Base-by-base conservation (phyloP, 164 flowering plant species). In the Piper longum region DNA sequence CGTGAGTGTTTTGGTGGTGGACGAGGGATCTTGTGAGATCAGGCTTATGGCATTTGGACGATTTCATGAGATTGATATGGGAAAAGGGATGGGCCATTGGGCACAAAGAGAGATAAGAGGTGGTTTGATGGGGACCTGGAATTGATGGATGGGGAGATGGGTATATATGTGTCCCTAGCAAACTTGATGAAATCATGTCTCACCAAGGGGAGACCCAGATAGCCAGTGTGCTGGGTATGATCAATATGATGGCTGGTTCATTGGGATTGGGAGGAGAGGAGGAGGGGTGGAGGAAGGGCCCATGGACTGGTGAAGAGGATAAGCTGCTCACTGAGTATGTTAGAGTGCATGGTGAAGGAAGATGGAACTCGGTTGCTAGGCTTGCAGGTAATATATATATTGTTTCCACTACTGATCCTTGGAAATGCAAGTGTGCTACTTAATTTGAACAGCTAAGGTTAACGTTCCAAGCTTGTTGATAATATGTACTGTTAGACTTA, bases 251-350 rank as follows among this genome's bases (percentile, higher is more conserved):
- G 83, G 79, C 64, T 51, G 80, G 75, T 7, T 70, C 69, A 16
- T 52, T 79, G 70, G 83, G 85, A 13, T 83, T 86, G 88, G 87
- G 84, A 26, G 41, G 62, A 8, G 70, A 70, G 2, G 86, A 77
- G 68, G 79, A 71, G 16, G 89, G 84, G 4, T 87, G 96, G 95
- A 77, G 96, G 57, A 88, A 87, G 63, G 98, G 98, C 4, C 98
- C 98, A 44, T 91, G 98, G 98, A 91, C 96, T 66, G 77, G 88
- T 66, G 96, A 91, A 73, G 98, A 91, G 76, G 98, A 88, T 63
- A 76, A 78, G 48, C 70, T 83, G 70, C 92, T 91, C n/a, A 75
- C 77, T 68, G 88, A 84, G 41, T 85, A 87, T 84, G 95, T 91
- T 36, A 78, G 73, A 54, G 59, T 80, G 62, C 90, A 88, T 76